Percentiles rank a stretch among this genome's conserved stretches.
These are phyloP conservation scores for Entamoeba invadens DNA, from an alignment of 208 protist species.

Conservation along the genomic window DNA sequence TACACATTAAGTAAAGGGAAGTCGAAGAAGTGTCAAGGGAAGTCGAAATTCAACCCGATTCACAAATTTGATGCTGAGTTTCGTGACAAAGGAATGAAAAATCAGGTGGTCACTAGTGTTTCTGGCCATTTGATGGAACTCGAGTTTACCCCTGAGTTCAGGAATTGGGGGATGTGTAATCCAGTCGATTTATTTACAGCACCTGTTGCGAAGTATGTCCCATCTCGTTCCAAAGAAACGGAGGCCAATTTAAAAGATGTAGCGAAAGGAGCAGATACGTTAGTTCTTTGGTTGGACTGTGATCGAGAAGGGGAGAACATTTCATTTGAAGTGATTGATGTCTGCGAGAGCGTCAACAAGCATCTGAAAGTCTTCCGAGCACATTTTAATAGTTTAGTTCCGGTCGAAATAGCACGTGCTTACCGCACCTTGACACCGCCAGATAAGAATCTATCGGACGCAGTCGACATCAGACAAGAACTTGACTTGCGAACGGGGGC, in stretches of 20 bases:
- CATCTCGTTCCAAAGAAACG: neutral
- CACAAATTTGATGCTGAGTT: neutral
- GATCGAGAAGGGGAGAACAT: conserved; percentile 33
- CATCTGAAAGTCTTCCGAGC: neutral
- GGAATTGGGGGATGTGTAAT: neutral
- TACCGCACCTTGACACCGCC: neutral
- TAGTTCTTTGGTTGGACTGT: conserved; percentile 19
- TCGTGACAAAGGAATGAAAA: neutral
- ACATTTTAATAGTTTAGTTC: conserved; percentile 8
- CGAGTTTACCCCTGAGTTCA: neutral
- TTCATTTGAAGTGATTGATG: conserved; percentile 10
- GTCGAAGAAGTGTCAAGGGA: neutral
- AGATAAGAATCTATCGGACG: neutral
- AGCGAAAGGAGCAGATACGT: neutral
- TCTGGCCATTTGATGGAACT: neutral
- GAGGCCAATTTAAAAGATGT: neutral
- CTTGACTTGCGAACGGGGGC: conserved; percentile 23
- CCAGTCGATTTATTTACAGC: neutral
- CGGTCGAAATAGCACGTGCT: neutral
- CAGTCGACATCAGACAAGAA: conserved; percentile 20
- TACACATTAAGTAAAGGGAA: conserved; percentile 37
- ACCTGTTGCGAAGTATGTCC: neutral
- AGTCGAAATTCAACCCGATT: conserved; percentile 1
- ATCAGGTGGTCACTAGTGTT: neutral
- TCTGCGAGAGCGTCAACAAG: neutral